Conservation (phyloP, 176 grass and related monocot species). For the Musa schizocarpa region DNA sequence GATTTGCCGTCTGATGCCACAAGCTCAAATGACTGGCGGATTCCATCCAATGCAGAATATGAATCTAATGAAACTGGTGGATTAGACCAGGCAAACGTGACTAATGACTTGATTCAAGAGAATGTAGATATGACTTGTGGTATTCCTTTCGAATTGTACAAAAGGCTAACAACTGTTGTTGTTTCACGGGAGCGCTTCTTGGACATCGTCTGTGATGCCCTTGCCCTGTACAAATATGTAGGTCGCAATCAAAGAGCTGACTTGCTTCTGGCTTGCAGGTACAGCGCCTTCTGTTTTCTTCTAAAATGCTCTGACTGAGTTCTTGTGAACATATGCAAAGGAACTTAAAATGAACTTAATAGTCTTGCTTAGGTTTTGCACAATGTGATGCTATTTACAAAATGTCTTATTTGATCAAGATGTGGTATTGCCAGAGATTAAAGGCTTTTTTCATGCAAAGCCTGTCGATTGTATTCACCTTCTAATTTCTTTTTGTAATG, state of each 20-base stretch:
- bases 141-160: conserved; percentile 83
- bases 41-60: conserved; percentile 15
- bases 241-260: conserved; percentile 87
- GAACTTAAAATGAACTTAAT: no score
- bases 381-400: no score
- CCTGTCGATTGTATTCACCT: no score
- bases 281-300: background rate
- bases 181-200: conserved; percentile 65
- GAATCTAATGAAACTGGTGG: background rate
- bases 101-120: conserved; percentile 19
- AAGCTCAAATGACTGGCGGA: conserved; percentile 17
- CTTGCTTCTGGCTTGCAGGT: conserved; percentile 94
- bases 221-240: conserved; percentile 82
- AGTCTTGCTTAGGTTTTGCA: no score
- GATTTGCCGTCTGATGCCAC: conserved; percentile 12
- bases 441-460: no score
- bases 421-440: no score
- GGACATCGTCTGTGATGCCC: conserved; percentile 69
- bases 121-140: conserved; percentile 15
- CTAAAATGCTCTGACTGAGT: background rate
- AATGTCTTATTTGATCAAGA: no score
- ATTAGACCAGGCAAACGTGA: background rate
- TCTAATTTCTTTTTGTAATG: no score
- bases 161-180: conserved; percentile 62
- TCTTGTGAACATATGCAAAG: background rate